Conservation (phyloP, 768 basidiomycete genomes). For the Sarcodon sp. region DNA sequence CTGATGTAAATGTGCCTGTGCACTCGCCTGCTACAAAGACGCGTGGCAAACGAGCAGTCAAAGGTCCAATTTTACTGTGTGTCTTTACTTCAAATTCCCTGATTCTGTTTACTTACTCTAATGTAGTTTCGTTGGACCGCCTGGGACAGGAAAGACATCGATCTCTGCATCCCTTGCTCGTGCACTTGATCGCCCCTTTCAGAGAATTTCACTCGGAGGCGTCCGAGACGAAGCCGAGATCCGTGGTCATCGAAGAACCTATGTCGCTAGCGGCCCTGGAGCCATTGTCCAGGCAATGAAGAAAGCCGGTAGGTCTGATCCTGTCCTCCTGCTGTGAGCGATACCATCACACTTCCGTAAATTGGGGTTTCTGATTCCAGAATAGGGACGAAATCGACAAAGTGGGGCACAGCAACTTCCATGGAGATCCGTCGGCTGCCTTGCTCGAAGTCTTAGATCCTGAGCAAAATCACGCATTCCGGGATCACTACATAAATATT, state of each 20-base stretch:
- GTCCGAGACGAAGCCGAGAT: constrained; percentile 89
- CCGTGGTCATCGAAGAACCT: constrained; percentile 70
- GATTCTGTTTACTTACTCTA: constrained; percentile 3
- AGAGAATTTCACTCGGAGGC: constrained; percentile 85
- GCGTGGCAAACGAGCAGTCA: constrained; percentile 28
- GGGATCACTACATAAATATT: constrained; percentile 89
- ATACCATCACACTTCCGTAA: neutral
- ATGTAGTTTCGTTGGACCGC: constrained; percentile 74
- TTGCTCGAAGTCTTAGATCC: constrained; percentile 89
- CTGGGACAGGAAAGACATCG: constrained; percentile 86
- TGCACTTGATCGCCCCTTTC: constrained; percentile 75
- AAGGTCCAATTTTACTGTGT: constrained; percentile 64
- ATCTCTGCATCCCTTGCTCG: constrained; percentile 83
- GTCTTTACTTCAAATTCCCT: constrained; percentile 4
- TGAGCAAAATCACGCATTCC: constrained; percentile 77
- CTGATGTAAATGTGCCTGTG: constrained; percentile 5
- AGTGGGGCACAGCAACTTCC: constrained; percentile 75
- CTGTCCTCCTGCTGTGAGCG: constrained; percentile 57
- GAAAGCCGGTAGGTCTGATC: constrained; percentile 71
- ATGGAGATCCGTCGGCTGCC: constrained; percentile 87
- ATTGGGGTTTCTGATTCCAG: neutral
- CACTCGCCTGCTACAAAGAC: neutral
- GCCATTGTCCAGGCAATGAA: constrained; percentile 78
- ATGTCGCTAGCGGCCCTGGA: constrained; percentile 83
- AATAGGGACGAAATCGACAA: constrained; percentile 85